Base-by-base conservation (phyloP, 345 rosid genomes). In the Sapria himalayana region DNA sequence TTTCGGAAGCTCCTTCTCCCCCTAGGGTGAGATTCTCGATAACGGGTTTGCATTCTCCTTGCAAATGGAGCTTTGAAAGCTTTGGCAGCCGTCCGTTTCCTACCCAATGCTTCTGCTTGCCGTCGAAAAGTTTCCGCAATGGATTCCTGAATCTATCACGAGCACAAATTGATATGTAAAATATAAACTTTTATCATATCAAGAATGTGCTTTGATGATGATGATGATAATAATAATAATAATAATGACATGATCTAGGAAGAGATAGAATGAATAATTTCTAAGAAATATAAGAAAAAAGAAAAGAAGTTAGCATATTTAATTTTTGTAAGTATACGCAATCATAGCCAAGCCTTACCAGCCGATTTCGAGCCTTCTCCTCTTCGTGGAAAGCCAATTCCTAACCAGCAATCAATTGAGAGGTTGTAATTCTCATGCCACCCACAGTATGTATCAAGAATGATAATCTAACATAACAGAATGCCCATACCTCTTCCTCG, bases 381-480 rank as follows among this genome's bases (percentile, higher is more conserved):
- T 63, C 73, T 36, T 71, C 77, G 37, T 60, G 64, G 20, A 70
- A 63, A 55, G 77, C 64, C 48, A 60, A 60, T 58, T 71, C 77
- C 77, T 71, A 39, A 51, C 9, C 29, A 57, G 22, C 16, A 37
- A 7, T 9, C 32, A 55, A 25, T 13, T 25, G 25, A 57, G 41
- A 16, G 0, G 20, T 22, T 33, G 19, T 48, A 36, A 19, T 37
- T 29, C 31, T n/a, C n/a, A n/a, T n/a, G n/a, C n/a, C n/a, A n/a
- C n/a, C n/a, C n/a, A n/a, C n/a, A n/a, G n/a, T n/a, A n/a, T n/a
- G n/a, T n/a, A n/a, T n/a, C n/a, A n/a, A n/a, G n/a, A 34, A 18
- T 12, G 11, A 11, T 21, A 39, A 49, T 14, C 34, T 20, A 16
- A 40, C 39, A 45, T 41, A 25, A 29, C 49, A 44, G 20, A 39